phyloP scores from a whole-genome alignment of 768 basidiomycete species.

The Tylopilus vinaceipallidus region DNA sequence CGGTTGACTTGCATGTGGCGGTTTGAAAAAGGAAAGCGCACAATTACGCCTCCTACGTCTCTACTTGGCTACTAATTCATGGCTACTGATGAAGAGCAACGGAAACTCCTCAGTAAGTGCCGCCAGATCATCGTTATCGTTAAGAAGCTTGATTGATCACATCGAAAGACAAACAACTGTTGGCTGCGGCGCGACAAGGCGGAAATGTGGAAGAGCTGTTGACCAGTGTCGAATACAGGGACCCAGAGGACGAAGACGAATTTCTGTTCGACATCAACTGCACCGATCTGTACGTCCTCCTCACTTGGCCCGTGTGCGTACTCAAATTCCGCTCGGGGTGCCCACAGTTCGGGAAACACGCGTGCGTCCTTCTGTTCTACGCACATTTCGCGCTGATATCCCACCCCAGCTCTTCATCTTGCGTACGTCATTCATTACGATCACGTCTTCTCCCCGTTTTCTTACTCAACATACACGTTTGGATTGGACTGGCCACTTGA shows the following conservation, averaged over 20 bases:
- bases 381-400: constrained; percentile 13
- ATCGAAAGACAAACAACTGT: constrained; percentile 23
- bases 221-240: constrained; percentile 16
- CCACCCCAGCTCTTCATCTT: constrained; percentile 27
- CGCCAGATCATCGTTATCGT: neutral
- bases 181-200: constrained; percentile 22
- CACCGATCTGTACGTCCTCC: constrained; percentile 25
- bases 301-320: neutral
- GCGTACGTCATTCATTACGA: constrained; percentile 21
- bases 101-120: constrained; percentile 21
- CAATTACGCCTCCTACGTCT: neutral
- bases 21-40: neutral
- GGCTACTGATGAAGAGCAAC: constrained; percentile 11
- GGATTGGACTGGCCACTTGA: neutral
- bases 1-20: neutral
- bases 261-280: constrained; percentile 34
- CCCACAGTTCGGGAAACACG: constrained; percentile 28
- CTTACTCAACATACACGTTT: neutral
- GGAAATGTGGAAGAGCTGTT: constrained; percentile 30
- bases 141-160: neutral
- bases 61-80: constrained; percentile 12
- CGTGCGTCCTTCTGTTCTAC: constrained; percentile 21
- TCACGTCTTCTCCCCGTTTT: neutral
- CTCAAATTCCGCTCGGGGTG: neutral
- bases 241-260: constrained; percentile 9